Evolutionary conservation across 139 green algal species (phyloP).

Genomic region (Edaphochlamys debaryana): DNA sequence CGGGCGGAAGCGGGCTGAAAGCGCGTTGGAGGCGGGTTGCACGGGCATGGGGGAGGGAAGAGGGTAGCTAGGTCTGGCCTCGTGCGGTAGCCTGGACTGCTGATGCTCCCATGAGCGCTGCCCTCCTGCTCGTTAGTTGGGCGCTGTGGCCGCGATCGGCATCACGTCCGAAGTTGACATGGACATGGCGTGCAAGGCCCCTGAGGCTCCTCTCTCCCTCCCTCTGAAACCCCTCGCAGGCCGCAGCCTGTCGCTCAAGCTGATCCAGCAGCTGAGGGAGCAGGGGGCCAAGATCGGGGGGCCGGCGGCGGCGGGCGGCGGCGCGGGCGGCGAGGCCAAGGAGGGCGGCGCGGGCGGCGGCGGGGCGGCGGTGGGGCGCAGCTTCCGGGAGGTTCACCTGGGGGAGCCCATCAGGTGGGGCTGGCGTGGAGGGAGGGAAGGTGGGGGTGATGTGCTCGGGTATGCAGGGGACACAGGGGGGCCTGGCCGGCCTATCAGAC

Average conservation of each 20-base stretch:
- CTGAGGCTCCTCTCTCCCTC: too few relatives aligned
- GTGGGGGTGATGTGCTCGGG: too few relatives aligned
- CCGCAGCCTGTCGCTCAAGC: slow-evolving; percentile 93
- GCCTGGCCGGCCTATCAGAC: too few relatives aligned
- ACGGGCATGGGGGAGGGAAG: background rate
- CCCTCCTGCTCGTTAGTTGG: too few relatives aligned
- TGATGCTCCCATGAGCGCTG: background rate
- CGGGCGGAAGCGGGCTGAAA: too few relatives aligned
- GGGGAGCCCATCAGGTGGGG: slow-evolving; percentile 90
- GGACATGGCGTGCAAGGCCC: too few relatives aligned
- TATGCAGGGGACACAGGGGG: too few relatives aligned
- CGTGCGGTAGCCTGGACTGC: background rate
- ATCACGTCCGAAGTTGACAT: too few relatives aligned
- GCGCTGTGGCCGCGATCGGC: too few relatives aligned
- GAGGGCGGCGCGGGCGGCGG: slow-evolving; percentile 8
- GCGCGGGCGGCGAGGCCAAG: slow-evolving; percentile 23
- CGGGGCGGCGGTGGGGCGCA: slow-evolving; percentile 58
- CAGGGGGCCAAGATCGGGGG: slow-evolving; percentile 68
- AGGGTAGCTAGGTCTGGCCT: background rate
- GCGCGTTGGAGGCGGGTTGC: too few relatives aligned
- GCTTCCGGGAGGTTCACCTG: slow-evolving; percentile 93
- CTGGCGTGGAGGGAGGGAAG: too few relatives aligned
- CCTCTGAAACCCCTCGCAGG: slow-evolving; percentile 52
- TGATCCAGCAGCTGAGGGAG: slow-evolving; percentile 93
- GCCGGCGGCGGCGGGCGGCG: slow-evolving; percentile 5